phyloP scores from a whole-genome alignment of 768 basidiomycete genomes.

The Trametes cubensis region DNA sequence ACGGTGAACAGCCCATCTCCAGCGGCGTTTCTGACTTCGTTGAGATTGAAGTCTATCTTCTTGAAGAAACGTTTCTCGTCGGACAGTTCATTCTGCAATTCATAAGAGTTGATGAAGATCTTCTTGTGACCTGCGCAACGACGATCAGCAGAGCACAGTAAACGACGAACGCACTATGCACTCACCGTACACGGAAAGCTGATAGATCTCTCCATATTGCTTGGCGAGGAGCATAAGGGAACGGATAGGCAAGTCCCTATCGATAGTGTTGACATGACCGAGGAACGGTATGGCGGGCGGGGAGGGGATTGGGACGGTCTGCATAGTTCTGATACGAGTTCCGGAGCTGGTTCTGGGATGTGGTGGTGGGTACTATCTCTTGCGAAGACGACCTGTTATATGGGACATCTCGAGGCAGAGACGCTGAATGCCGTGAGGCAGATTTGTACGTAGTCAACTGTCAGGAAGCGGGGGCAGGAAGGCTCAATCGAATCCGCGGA shows the following conservation, averaged over 20 bases:
- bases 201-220: constrained; percentile 48
- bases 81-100: constrained; percentile 43
- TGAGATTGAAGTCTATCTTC: constrained; percentile 36
- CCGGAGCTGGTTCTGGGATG: neutral
- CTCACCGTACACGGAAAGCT: constrained; percentile 41
- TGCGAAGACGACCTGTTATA: neutral
- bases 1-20: constrained; percentile 48
- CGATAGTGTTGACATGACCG: constrained; percentile 41
- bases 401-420: neutral
- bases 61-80: constrained; percentile 50
- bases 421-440: neutral
- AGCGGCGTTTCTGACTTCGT: constrained; percentile 38
- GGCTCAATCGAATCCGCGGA: neutral
- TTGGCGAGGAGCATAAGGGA: constrained; percentile 41
- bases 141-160: neutral
- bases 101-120: constrained; percentile 38
- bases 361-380: neutral
- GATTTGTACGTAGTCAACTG: neutral
- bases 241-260: constrained; percentile 39
- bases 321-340: constrained; percentile 23
- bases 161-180: neutral
- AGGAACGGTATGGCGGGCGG: constrained; percentile 46
- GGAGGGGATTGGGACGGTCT: constrained; percentile 43
- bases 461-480: neutral
- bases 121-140: constrained; percentile 30